phyloP scores from a whole-genome alignment of 192 early-diverging fungal species.

The Backusella tarrabulga region DNA sequence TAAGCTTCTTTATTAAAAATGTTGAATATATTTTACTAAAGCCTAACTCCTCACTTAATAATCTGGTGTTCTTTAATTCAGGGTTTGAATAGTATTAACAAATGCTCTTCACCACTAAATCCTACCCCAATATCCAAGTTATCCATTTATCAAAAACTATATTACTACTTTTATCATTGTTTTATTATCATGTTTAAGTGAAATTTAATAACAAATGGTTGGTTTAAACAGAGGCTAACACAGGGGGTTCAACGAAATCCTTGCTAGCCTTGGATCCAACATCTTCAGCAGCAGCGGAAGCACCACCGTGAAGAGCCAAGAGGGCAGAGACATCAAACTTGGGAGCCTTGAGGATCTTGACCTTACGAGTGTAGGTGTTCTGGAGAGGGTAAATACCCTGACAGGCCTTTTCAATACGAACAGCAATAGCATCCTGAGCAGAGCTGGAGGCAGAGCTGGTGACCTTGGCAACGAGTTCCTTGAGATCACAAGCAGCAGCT shows the following conservation, averaged over 20 bases:
- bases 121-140: neutral
- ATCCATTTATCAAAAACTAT: neutral
- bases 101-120: neutral
- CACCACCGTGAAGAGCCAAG: constrained; percentile 93
- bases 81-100: no score
- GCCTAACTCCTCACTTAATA: no score
- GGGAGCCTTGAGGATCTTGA: constrained; percentile 98
- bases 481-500: constrained; percentile 84
- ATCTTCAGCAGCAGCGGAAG: constrained; percentile 75
- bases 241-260: constrained; percentile 87
- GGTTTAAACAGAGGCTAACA: constrained; percentile 36
- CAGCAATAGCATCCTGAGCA: constrained; percentile 87
- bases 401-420: constrained; percentile 95
- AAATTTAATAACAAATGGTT: constrained; percentile 5
- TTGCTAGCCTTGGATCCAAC: constrained; percentile 67
- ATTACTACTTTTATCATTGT: neutral
- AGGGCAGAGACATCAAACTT: constrained; percentile 96
- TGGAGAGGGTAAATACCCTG: constrained; percentile 98
- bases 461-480: constrained; percentile 95
- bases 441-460: constrained; percentile 56
- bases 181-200: constrained; percentile 5
- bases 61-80: no score
- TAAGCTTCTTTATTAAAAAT: neutral
- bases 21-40: no score
- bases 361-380: constrained; percentile 96